Conservation (phyloP, 2,329 filamentous ascomycete genomes). For the Ophiocordyceps camponoti-leonardi region DNA sequence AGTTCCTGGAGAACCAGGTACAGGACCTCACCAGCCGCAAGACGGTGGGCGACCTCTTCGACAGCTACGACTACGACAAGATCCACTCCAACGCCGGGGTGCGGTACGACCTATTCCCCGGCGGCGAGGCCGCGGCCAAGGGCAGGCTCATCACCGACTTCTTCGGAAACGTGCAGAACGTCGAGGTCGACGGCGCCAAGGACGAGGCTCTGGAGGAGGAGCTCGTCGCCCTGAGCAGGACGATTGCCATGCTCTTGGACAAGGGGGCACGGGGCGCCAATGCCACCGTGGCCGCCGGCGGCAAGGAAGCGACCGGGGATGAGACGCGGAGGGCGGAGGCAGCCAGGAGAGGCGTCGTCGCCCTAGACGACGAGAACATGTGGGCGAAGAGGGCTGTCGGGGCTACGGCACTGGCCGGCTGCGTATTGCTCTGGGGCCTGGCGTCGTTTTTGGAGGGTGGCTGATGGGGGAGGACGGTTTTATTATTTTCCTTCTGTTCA, state of each 20-base stretch:
- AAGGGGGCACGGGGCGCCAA: slow-evolving; percentile 21
- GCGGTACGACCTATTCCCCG: slow-evolving; percentile 85
- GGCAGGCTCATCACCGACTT: slow-evolving; percentile 84
- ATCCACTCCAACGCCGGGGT: slow-evolving; percentile 89
- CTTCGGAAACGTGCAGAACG: slow-evolving; percentile 94
- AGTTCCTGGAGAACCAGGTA: slow-evolving; percentile 86
- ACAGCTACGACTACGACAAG: slow-evolving; percentile 87
- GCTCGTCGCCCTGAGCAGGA: slow-evolving; percentile 55
- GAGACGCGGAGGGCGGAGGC: slow-evolving; percentile 9
- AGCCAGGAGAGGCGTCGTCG: slow-evolving; percentile 27
- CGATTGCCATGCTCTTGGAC: slow-evolving; percentile 36
- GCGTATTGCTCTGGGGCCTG: slow-evolving; percentile 39
- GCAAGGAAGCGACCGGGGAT: slow-evolving; percentile 6
- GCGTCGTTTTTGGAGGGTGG: slow-evolving; percentile 30
- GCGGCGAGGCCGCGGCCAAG: slow-evolving; percentile 61
- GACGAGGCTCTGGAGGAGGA: slow-evolving; percentile 51
- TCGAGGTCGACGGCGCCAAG: slow-evolving; percentile 60
- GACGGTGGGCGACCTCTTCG: slow-evolving; percentile 84
- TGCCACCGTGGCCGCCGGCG: not conserved
- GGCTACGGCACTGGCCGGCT: slow-evolving; percentile 44
- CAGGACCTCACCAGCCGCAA: slow-evolving; percentile 73
- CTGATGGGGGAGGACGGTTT: not conserved
- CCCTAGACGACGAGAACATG: slow-evolving; percentile 48
- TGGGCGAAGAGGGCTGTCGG: slow-evolving; percentile 48
- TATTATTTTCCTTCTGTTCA: too few species aligned